Evolutionary conservation across 306 rosid genomes (phyloP), one percentile per base, ranked within the genome.

Genomic region (Cercis canadensis): DNA sequence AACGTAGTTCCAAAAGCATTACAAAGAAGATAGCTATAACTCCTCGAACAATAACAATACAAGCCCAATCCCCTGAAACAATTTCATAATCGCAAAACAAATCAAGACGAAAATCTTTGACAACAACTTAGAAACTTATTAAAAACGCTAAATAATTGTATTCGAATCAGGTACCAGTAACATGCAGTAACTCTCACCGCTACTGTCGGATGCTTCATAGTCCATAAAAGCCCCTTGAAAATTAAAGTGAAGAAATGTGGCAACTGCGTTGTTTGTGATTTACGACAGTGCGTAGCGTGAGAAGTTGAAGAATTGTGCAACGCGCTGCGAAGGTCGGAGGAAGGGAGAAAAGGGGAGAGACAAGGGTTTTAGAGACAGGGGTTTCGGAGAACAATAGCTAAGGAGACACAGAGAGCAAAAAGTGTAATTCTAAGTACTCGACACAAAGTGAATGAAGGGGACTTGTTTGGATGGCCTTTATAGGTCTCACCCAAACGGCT

Each of bases 151-250:
- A n/a, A 24, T 24, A 65, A 57, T 8, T 51, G 50, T 5, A 37
- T 19, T 41, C 5, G 8, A 24, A 62, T 0, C 39, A 16, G 47
- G 45, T 6, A 64, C 11, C 52, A 63, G 69, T 16, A 57, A 75
- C 47, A 39, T 15, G 56, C 7, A 65, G 58, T 14, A 54, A 36
- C 3, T 4, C 87, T 87, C 76, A 89, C 90, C 84, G 54, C 76
- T 47, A 72, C 45, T 37, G 45, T 77, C 57, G 52, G 77, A 61
- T 56, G 40, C 41, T 64, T 47, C 70, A 36, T 44, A 74, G 74
- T 74, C 78, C 85, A 82, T 62, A 29, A 57, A 72, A 46, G 8
- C 4, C 2, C 11, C 39, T 18, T 44, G 70, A 8, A 31, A 45
- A 55, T 37, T 21, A 49, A 65, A 47, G 5, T 17, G 41, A 41